Evolutionary conservation across 257 asterid genomes (phyloP).

Genomic region (Nicotiana tabacum): DNA sequence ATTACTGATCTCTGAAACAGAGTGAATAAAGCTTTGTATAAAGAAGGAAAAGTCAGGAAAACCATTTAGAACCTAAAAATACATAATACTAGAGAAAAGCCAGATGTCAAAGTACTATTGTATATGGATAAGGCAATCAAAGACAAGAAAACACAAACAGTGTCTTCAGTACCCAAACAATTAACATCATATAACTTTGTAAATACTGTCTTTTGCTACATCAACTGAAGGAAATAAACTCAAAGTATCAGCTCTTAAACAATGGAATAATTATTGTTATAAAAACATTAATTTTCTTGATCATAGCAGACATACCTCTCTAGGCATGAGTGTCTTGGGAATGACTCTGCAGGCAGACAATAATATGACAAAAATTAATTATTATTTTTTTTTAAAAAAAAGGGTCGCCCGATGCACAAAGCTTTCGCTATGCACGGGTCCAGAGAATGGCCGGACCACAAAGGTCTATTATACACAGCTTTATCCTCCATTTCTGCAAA

Average conservation of each 20-base stretch:
- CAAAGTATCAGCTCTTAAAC: neutral
- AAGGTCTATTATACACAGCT: too few relatives aligned
- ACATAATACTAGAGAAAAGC: slow-evolving; percentile 25
- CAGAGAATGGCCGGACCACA: too few relatives aligned
- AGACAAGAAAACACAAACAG: slow-evolving; percentile 14
- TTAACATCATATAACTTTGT: neutral
- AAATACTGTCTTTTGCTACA: neutral
- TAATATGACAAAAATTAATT: slow-evolving; percentile 49
- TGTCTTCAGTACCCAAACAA: slow-evolving; percentile 3
- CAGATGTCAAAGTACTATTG: slow-evolving; percentile 25
- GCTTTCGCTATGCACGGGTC: too few relatives aligned
- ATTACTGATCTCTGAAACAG: slow-evolving; percentile 16
- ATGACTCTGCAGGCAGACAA: slow-evolving; percentile 80
- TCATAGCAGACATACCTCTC: slow-evolving; percentile 72
- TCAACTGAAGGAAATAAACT: neutral
- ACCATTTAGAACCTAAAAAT: slow-evolving; percentile 29
- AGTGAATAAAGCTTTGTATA: slow-evolving; percentile 29
- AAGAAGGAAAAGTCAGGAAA: slow-evolving; percentile 28
- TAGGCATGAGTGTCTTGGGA: slow-evolving; percentile 99
- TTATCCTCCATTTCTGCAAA: too few relatives aligned
- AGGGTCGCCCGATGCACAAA: too few relatives aligned
- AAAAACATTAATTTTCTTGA: slow-evolving; percentile 21
- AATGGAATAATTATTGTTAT: neutral
- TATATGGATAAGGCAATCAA: slow-evolving; percentile 43
- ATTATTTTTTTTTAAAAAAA: too few relatives aligned